Base-by-base conservation (phyloP, 1,284 basidiomycete species). In the Tilletia caries region DNA sequence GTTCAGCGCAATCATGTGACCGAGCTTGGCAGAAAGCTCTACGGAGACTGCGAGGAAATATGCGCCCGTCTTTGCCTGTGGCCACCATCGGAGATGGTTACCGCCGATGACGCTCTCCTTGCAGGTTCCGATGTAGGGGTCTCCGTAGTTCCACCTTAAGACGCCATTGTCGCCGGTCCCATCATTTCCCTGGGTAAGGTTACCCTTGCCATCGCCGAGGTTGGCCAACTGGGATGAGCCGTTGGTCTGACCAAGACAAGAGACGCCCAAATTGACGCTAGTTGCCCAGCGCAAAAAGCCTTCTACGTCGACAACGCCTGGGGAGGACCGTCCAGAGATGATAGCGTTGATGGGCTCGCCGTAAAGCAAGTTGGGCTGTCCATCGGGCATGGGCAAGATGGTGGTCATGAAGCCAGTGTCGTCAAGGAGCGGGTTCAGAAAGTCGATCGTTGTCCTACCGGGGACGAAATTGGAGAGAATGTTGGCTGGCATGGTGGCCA, bases 51-150 rank as follows among this genome's bases (percentile, higher is more conserved):
- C 93, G 85, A 96, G 86, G 82, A 97, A 97, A 69, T 91, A 87
- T 6, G 93, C 93, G 33, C 90, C 88, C 86, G 87, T 90, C 74
- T 91, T 86, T 1, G 85, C 88, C 84, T 96, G 93, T 1, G 87
- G 83, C 91, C 92, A 98, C 84, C 94, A 95, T 32, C 95, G 88
- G 82, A 95, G 89, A 81, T 98, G 95, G 77, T 91, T 89, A 4
- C 95, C 95, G 13, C 95, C 95, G 72, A 91, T 79, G 65, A 96
- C 87, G 1, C 92, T 91, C 84, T 98, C 93, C 74, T 70, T 72
- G 67, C 81, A 82, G 2, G 77, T 76, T 3, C 74, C 74, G 25
- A 78, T 68, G 10, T 70, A 71, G 18, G 76, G 68, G n/a, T 76
- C 68, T 20, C 72, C 74, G 43, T 80, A 81, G 67, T 80, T 81